Percentiles rank a stretch among this genome's conserved stretches.
phyloP scores from a whole-genome alignment of 306 rosid species.

The Quercus gilva region DNA sequence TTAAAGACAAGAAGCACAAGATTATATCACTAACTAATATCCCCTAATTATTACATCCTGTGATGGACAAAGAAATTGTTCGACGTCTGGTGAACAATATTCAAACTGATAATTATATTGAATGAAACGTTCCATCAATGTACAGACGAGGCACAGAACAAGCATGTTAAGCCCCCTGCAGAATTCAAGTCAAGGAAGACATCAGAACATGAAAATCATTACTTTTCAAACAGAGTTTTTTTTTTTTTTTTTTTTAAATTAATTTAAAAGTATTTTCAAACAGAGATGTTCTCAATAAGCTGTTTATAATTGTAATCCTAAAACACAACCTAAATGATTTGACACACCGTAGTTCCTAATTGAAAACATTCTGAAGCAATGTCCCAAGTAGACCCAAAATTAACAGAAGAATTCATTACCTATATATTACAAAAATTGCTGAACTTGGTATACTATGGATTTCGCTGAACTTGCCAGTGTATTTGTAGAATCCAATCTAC shows the following conservation, averaged over 20 bases:
- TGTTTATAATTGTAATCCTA: background rate
- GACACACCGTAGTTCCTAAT: background rate
- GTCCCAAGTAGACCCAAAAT: background rate
- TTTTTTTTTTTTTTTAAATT: too few relatives aligned
- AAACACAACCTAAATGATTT: background rate
- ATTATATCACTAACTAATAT: conserved; percentile 29
- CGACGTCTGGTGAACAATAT: conserved; percentile 21
- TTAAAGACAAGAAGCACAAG: conserved; percentile 7
- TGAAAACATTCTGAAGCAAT: background rate
- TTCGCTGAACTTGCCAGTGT: conserved; percentile 89
- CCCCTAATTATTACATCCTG: conserved; percentile 39
- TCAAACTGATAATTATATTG: conserved; percentile 15
- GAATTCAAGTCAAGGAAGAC: conserved; percentile 18
- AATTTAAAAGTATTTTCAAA: background rate
- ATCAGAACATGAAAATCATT: conserved; percentile 15
- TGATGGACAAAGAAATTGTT: conserved; percentile 25
- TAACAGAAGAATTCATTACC: background rate
- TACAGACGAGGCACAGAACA: conserved; percentile 27
- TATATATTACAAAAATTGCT: conserved; percentile 2
- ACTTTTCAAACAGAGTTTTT: background rate
- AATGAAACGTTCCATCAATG: conserved; percentile 27
- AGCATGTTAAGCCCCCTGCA: conserved; percentile 29
- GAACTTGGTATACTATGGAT: conserved; percentile 32
- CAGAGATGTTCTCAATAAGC: background rate
- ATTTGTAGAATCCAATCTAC: conserved; percentile 88